phyloP scores from a whole-genome alignment of 164 flowering plant species.

The Vitis amurensis region DNA sequence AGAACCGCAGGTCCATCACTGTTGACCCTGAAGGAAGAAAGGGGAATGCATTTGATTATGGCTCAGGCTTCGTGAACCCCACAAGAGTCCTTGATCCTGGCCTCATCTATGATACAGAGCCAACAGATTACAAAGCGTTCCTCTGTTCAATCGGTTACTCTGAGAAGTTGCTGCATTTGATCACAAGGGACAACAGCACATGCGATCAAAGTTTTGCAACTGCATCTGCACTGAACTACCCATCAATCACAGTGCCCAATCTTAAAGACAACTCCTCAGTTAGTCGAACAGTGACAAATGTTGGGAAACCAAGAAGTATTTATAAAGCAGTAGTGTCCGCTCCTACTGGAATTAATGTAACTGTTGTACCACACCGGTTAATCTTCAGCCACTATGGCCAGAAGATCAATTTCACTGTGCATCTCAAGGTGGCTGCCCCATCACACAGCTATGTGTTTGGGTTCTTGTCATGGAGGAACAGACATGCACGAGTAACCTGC shows the following conservation, averaged over 20 bases:
- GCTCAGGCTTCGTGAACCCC: conserved; percentile 73
- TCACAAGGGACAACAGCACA: conserved; percentile 57
- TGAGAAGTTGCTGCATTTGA: conserved; percentile 34
- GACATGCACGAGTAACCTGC: conserved; percentile 41
- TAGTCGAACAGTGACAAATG: conserved; percentile 64
- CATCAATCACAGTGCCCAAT: conserved; percentile 66
- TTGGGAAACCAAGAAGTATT: conserved; percentile 47
- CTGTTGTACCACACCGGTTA: conserved; percentile 49
- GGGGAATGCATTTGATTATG: conserved; percentile 71
- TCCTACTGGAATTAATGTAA: conserved; percentile 57
- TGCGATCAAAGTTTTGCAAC: conserved; percentile 37
- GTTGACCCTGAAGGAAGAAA: conserved; percentile 63
- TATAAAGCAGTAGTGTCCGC: conserved; percentile 50
- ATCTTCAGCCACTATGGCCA: conserved; percentile 49
- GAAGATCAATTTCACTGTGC: conserved; percentile 59
- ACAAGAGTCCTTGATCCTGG: conserved; percentile 68
- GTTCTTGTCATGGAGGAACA: conserved; percentile 56
- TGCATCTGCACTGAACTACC: conserved; percentile 61
- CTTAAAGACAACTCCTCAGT: conserved; percentile 44
- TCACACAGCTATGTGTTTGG: conserved; percentile 63
- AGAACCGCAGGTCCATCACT: conserved; percentile 44
- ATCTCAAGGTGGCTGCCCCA: conserved; percentile 46
- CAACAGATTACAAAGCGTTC: conserved; percentile 53
- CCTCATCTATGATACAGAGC: conserved; percentile 60
- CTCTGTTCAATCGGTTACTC: conserved; percentile 76